Conservation (phyloP, 371 early-diverging fungal species). For the Ecytonucleospora hepatopenaei region DNA sequence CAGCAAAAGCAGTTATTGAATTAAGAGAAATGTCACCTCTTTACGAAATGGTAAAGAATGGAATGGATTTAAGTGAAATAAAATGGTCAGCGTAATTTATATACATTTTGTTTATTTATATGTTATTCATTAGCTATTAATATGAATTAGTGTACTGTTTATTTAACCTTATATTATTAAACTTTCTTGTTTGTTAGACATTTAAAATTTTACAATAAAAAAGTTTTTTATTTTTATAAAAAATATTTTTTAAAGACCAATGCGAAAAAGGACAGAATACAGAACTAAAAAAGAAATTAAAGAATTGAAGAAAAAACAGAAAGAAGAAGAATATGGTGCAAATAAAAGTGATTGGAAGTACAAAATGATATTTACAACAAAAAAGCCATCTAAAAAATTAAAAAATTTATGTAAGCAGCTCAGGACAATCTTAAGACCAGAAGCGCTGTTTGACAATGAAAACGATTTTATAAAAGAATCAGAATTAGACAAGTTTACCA, state of each 20-base stretch:
- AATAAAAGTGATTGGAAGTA: background rate
- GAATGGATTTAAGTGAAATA: constrained; percentile 52
- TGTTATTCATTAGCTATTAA: too few relatives aligned
- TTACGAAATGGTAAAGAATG: constrained; percentile 75
- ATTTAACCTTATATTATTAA: background rate
- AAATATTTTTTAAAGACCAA: background rate
- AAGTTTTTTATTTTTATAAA: too few relatives aligned
- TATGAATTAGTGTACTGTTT: too few relatives aligned
- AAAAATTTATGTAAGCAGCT: constrained; percentile 28
- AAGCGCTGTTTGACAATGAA: constrained; percentile 15
- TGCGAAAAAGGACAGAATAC: background rate
- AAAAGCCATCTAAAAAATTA: constrained; percentile 23
- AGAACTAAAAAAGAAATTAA: background rate
- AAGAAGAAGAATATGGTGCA: background rate
- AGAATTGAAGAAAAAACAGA: background rate
- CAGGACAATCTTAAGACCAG: constrained; percentile 27
- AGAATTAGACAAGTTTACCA: constrained; percentile 13
- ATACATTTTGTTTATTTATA: too few relatives aligned
- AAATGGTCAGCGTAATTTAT: constrained; percentile 28
- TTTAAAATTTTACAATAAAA: too few relatives aligned
- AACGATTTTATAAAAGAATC: constrained; percentile 14
- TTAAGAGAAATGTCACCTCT: constrained; percentile 91
- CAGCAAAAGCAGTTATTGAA: constrained; percentile 72
- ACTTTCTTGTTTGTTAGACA: too few relatives aligned
- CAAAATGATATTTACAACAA: constrained; percentile 6